These are phyloP conservation scores for Samsoniella hepiali DNA, from an alignment of 2,329 filamentous ascomycete species.

Conservation along the genomic window DNA sequence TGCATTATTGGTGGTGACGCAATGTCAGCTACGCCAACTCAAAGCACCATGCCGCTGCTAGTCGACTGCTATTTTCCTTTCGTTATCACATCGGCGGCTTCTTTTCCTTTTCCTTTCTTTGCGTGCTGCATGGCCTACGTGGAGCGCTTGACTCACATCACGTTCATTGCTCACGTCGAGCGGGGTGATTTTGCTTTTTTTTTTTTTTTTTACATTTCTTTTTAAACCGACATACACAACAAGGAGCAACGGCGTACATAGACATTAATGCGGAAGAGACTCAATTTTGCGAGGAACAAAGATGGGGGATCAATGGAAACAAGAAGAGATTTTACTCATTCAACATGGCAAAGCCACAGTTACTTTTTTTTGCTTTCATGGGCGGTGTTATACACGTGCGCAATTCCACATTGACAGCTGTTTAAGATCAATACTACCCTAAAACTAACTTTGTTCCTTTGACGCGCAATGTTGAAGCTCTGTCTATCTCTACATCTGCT, in stretches of 20 bases:
- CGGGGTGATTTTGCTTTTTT: too few species aligned
- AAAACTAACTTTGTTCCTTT: too few species aligned
- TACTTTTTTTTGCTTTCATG: too few species aligned
- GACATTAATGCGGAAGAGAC: neutral
- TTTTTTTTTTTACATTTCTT: conserved; percentile 2
- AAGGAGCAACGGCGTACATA: conserved; percentile 12
- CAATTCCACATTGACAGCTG: too few species aligned
- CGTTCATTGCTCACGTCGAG: neutral
- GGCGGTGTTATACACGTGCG: too few species aligned
- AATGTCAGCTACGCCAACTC: neutral
- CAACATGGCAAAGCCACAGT: too few species aligned
- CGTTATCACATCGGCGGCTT: neutral
- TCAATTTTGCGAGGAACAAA: neutral
- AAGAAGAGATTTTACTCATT: too few species aligned
- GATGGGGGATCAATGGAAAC: too few species aligned
- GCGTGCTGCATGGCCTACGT: neutral
- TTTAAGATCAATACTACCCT: too few species aligned
- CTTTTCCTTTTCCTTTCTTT: neutral
- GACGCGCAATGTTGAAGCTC: too few species aligned
- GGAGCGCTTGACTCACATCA: neutral
- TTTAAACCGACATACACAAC: conserved; percentile 3
- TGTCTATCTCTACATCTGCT: too few species aligned
- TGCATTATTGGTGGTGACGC: neutral
- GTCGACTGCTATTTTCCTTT: neutral
- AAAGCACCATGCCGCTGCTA: neutral